Conservation (phyloP, 495 filamentous ascomycete species). For the Aspergillus homomorphus region DNA sequence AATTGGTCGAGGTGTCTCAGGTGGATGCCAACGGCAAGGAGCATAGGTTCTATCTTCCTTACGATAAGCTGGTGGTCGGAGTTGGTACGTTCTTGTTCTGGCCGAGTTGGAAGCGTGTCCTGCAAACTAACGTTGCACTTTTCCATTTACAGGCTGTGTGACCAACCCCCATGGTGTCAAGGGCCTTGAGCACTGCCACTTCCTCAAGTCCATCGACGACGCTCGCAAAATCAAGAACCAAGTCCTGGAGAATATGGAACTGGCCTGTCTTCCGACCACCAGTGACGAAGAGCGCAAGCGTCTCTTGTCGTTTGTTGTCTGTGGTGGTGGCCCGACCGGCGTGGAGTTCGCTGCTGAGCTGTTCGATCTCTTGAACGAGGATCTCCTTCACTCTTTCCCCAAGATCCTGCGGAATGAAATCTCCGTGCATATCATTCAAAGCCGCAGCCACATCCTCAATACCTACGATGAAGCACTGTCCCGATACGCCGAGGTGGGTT, state of each 20-base stretch:
- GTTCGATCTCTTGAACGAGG: slow-evolving; percentile 94
- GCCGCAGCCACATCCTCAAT: slow-evolving; percentile 89
- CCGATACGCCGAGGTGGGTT: slow-evolving; percentile 74
- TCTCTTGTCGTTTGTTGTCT: slow-evolving; percentile 89
- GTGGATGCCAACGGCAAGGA: slow-evolving; percentile 64
- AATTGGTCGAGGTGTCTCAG: slow-evolving; percentile 83
- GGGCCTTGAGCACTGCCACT: slow-evolving; percentile 90
- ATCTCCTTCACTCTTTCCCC: slow-evolving; percentile 79
- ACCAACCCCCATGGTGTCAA: slow-evolving; percentile 96
- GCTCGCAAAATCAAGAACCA: slow-evolving; percentile 83
- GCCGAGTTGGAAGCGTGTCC: neutral
- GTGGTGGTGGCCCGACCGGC: slow-evolving; percentile 93
- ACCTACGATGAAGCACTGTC: slow-evolving; percentile 97
- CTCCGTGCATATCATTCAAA: slow-evolving; percentile 95
- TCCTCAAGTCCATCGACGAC: slow-evolving; percentile 91
- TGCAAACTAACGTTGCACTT: slow-evolving; percentile 13
- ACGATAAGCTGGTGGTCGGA: slow-evolving; percentile 96
- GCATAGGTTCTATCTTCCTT: slow-evolving; percentile 87
- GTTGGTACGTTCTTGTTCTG: slow-evolving; percentile 59
- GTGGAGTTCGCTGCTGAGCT: slow-evolving; percentile 97
- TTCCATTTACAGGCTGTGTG: slow-evolving; percentile 58
- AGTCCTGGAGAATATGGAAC: slow-evolving; percentile 88
- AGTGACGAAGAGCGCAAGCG: slow-evolving; percentile 83
- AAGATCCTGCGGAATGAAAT: slow-evolving; percentile 91
- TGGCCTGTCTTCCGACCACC: slow-evolving; percentile 90